These are phyloP conservation scores for Candida endomychidarum DNA, from an alignment of 805 yeast genomes.

Conservation along the genomic window DNA sequence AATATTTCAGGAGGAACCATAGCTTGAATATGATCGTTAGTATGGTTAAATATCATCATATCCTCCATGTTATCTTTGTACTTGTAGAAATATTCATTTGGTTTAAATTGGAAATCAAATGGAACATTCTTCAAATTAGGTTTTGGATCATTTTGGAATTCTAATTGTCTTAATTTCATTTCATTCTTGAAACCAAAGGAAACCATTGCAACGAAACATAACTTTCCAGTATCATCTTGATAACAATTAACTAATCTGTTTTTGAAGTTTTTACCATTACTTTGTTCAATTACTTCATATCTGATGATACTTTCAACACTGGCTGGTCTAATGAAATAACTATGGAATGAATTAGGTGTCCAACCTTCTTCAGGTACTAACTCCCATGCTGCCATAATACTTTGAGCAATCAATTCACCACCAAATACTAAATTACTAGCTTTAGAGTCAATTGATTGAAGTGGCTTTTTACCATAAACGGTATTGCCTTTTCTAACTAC, in stretches of 20 bases:
- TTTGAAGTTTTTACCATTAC: slow-evolving; percentile 36
- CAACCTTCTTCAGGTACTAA: slow-evolving; percentile 23
- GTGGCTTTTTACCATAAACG: slow-evolving; percentile 19
- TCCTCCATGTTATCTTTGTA: slow-evolving; percentile 22
- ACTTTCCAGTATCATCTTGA: slow-evolving; percentile 27
- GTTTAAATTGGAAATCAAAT: slow-evolving; percentile 31
- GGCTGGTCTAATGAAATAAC: slow-evolving; percentile 40
- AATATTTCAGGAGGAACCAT: slow-evolving; percentile 17
- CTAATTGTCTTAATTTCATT: slow-evolving; percentile 15
- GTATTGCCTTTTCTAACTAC: slow-evolving; percentile 15
- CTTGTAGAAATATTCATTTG: slow-evolving; percentile 27
- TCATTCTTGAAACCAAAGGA: slow-evolving; percentile 35
- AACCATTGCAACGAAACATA: slow-evolving; percentile 34
- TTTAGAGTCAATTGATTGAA: slow-evolving; percentile 20
- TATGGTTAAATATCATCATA: slow-evolving; percentile 22
- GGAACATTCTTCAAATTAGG: slow-evolving; percentile 24
- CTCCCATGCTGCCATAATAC: slow-evolving; percentile 39
- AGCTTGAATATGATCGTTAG: slow-evolving; percentile 19
- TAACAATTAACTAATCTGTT: slow-evolving; percentile 33
- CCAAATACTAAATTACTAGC: slow-evolving; percentile 39
- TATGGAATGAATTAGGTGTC: slow-evolving; percentile 41
- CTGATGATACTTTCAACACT: slow-evolving; percentile 26
- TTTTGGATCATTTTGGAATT: slow-evolving; percentile 17
- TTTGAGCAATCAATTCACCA: slow-evolving; percentile 40
- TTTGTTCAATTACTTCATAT: slow-evolving; percentile 32